phyloP scores from a whole-genome alignment of 768 basidiomycete genomes.

The Kwoniella pini region DNA sequence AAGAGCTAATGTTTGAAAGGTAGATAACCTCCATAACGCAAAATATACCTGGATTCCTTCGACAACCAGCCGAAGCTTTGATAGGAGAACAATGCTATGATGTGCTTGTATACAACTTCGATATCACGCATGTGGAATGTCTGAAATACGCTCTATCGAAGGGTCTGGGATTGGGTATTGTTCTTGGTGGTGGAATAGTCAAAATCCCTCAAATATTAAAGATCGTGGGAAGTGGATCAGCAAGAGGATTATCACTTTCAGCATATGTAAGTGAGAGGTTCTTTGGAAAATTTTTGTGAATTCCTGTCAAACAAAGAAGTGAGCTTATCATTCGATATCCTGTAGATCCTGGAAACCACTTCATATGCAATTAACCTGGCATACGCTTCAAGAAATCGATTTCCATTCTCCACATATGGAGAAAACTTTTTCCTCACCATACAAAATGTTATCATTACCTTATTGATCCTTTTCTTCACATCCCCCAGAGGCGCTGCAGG shows the following conservation, averaged over 20 bases:
- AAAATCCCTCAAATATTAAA: slow-evolving; percentile 84
- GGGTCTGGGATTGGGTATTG: slow-evolving; percentile 86
- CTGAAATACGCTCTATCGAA: slow-evolving; percentile 91
- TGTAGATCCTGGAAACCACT: slow-evolving; percentile 72
- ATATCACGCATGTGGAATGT: slow-evolving; percentile 75
- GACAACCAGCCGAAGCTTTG: slow-evolving; percentile 75
- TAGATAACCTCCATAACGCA: slow-evolving; percentile 62
- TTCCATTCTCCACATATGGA: slow-evolving; percentile 96
- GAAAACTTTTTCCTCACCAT: slow-evolving; percentile 92
- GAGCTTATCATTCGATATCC: too few species aligned
- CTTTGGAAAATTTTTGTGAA: too few species aligned
- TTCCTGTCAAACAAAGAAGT: too few species aligned
- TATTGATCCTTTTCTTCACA: slow-evolving; percentile 74
- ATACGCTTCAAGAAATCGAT: slow-evolving; percentile 79
- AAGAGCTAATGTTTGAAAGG: background rate
- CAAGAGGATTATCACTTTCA: slow-evolving; percentile 80
- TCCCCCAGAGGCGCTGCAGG: slow-evolving; percentile 5
- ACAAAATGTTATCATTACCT: slow-evolving; percentile 83
- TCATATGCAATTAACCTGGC: slow-evolving; percentile 85
- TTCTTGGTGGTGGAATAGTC: slow-evolving; percentile 86
- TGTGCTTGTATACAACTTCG: slow-evolving; percentile 80
- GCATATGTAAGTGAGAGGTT: slow-evolving; percentile 62
- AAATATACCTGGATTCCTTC: slow-evolving; percentile 81
- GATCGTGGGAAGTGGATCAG: slow-evolving; percentile 60
- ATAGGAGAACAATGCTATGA: slow-evolving; percentile 91